Conservation (phyloP, 192 early-diverging fungal species). For the Fimicolochytrium jonesii region DNA sequence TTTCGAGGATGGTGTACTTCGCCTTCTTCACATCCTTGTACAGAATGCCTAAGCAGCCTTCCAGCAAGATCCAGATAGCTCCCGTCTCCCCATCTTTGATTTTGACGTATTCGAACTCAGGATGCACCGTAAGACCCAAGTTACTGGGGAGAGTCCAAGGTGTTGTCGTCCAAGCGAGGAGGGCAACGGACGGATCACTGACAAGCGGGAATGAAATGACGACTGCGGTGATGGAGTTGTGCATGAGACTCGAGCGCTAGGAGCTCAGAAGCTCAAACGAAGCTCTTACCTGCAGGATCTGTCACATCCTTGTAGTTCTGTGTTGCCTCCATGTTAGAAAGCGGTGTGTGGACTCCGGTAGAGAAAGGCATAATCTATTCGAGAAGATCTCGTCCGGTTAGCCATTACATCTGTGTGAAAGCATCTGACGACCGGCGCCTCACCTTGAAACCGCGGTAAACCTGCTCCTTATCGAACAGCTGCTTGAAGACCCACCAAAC, state of each 20-base stretch:
- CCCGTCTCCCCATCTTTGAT: conserved; percentile 85
- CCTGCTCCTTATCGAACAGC: conserved; percentile 89
- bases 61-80: conserved; percentile 77
- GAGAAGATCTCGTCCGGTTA: neutral
- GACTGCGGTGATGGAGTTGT: conserved; percentile 50
- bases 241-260: neutral
- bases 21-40: conserved; percentile 97
- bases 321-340: conserved; percentile 96
- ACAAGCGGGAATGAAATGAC: conserved; percentile 91
- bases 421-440: too few species aligned
- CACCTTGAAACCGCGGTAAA: conserved; percentile 89
- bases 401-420: too few species aligned
- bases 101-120: conserved; percentile 93
- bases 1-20: conserved; percentile 80
- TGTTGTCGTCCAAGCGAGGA: conserved; percentile 98
- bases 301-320: conserved; percentile 97
- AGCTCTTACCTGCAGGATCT: conserved; percentile 77
- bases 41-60: conserved; percentile 75
- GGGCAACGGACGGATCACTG: conserved; percentile 66
- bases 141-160: conserved; percentile 98
- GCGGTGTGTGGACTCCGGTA: conserved; percentile 82
- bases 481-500: conserved; percentile 99
- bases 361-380: conserved; percentile 88
- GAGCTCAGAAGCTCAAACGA: neutral
- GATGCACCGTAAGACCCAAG: conserved; percentile 89